Conservation (phyloP, 306 rosid genomes). For the Casuarina cunninghamiana region DNA sequence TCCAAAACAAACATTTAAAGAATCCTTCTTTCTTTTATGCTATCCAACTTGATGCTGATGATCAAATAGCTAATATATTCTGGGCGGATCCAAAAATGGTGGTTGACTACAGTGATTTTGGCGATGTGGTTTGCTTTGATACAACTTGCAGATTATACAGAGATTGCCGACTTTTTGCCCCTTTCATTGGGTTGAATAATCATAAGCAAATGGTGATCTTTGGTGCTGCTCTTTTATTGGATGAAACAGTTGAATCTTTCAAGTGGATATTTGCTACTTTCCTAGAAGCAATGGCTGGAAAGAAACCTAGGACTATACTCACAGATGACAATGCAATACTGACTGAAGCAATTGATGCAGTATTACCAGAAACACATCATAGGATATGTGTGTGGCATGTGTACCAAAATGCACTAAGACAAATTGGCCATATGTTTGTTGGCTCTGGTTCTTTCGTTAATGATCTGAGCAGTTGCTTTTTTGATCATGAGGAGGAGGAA, state of each 20-base stretch:
- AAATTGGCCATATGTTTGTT: constrained; percentile 31
- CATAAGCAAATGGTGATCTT: constrained; percentile 55
- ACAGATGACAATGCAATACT: constrained; percentile 44
- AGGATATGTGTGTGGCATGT: constrained; percentile 56
- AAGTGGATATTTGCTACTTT: constrained; percentile 55
- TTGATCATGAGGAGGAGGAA: constrained; percentile 51
- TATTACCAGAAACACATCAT: constrained; percentile 36
- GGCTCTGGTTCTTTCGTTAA: constrained; percentile 38
- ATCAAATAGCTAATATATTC: constrained; percentile 49
- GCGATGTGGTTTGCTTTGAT: constrained; percentile 63
- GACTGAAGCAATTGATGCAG: constrained; percentile 39
- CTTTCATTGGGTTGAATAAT: constrained; percentile 53
- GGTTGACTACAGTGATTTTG: constrained; percentile 52
- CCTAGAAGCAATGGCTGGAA: constrained; percentile 50
- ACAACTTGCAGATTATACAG: constrained; percentile 45
- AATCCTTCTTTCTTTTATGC: constrained; percentile 55
- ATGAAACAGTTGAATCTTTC: constrained; percentile 54
- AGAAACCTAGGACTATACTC: constrained; percentile 56
- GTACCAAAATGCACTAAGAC: constrained; percentile 50
- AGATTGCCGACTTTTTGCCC: constrained; percentile 45
- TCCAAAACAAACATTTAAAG: constrained; percentile 44
- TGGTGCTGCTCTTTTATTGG: constrained; percentile 52
- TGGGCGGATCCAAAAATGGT: constrained; percentile 66
- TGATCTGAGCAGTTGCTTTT: constrained; percentile 52
- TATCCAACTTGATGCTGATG: constrained; percentile 55